These are phyloP conservation scores for Microdochium trichocladiopsis DNA, from an alignment of 2,329 filamentous ascomycete species.

Conservation along the genomic window DNA sequence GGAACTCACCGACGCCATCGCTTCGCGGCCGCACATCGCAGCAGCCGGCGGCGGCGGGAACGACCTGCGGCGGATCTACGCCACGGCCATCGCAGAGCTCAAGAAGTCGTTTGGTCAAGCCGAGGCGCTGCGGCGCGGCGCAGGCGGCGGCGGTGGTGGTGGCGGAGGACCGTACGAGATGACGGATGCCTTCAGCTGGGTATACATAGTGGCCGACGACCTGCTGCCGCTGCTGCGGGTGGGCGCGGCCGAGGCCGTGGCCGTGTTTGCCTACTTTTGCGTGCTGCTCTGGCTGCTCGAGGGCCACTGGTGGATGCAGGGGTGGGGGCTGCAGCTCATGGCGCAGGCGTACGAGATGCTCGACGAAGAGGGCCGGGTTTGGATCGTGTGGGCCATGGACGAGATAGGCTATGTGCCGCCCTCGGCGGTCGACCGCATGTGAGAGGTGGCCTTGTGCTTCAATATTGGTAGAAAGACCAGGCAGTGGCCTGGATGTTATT, in stretches of 20 bases:
- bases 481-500: background rate
- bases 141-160: no score
- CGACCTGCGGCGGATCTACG: background rate
- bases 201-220: slow-evolving; percentile 18
- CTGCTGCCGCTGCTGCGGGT: slow-evolving; percentile 4
- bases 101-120: background rate
- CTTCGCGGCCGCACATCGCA: background rate
- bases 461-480: no score
- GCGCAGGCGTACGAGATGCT: slow-evolving; percentile 6
- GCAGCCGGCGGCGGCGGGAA: background rate
- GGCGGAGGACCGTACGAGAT: no score
- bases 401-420: slow-evolving; percentile 24
- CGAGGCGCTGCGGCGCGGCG: background rate
- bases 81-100: slow-evolving; percentile 1
- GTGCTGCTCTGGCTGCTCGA: slow-evolving; percentile 7
- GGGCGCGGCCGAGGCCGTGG: slow-evolving; percentile 17
- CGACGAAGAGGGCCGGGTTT: slow-evolving; percentile 9
- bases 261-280: slow-evolving; percentile 17
- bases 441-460: no score
- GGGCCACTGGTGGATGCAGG: slow-evolving; percentile 8
- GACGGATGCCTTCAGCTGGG: slow-evolving; percentile 23
- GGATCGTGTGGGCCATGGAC: slow-evolving; percentile 10
- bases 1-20: background rate
- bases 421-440: background rate
- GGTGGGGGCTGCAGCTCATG: slow-evolving; percentile 10